Conservation (phyloP, 805 yeast species). For the Lipomyces oligophaga region DNA sequence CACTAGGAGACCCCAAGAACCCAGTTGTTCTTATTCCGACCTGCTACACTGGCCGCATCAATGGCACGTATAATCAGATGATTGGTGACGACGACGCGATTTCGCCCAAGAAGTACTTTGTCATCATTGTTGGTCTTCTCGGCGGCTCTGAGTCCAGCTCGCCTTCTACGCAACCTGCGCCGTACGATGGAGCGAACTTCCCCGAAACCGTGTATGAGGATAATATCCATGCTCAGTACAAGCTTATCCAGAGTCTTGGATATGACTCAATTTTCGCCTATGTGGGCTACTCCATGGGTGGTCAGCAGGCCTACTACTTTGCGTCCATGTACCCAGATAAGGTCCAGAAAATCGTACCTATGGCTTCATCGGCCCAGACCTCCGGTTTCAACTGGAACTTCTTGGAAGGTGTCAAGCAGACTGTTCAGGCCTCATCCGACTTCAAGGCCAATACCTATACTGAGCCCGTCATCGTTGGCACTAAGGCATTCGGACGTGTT, state of each 20-base stretch:
- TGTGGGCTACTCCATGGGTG: conserved; percentile 30
- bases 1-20: conserved; percentile 27
- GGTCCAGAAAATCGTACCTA: conserved; percentile 25
- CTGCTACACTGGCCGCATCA: conserved; percentile 29
- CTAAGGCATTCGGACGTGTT: conserved; percentile 29
- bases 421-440: conserved; percentile 23
- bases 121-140: conserved; percentile 26
- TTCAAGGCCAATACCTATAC: conserved; percentile 22
- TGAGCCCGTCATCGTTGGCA: conserved; percentile 22
- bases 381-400: conserved; percentile 28
- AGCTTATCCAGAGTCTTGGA: conserved; percentile 21
- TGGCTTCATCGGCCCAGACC: conserved; percentile 29
- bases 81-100: conserved; percentile 24
- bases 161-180: conserved; percentile 28
- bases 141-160: conserved; percentile 30
- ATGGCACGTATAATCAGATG: conserved; percentile 19
- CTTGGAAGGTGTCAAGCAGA: conserved; percentile 27
- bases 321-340: conserved; percentile 26
- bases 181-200: conserved; percentile 27
- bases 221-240: conserved; percentile 26
- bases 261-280: conserved; percentile 26
- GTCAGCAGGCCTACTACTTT: conserved; percentile 29
- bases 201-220: conserved; percentile 29
- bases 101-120: conserved; percentile 26
- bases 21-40: conserved; percentile 29